Conservation (phyloP, 2,329 filamentous ascomycete genomes). For the Hypoxylon sp. region DNA sequence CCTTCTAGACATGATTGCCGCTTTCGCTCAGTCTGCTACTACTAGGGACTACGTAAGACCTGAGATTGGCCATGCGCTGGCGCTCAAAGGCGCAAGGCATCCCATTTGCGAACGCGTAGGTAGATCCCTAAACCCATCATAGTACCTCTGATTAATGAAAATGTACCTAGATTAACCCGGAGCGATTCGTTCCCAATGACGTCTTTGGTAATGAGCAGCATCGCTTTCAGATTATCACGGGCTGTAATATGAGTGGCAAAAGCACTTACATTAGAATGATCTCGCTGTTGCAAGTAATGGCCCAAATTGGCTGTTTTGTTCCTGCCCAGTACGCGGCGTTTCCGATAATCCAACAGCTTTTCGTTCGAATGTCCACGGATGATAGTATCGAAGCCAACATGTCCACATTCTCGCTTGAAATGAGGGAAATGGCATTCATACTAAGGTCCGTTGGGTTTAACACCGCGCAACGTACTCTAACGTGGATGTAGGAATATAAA, state of each 20-base stretch:
- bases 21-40: slow-evolving; percentile 82
- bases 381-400: slow-evolving; percentile 92
- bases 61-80: slow-evolving; percentile 76
- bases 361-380: slow-evolving; percentile 88
- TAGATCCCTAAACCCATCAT: not conserved
- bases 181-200: slow-evolving; percentile 88
- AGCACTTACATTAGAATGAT: slow-evolving; percentile 93
- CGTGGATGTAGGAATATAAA: slow-evolving; percentile 76
- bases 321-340: slow-evolving; percentile 88
- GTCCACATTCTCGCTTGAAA: slow-evolving; percentile 93
- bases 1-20: slow-evolving; percentile 86
- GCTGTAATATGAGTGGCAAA: slow-evolving; percentile 98
- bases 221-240: slow-evolving; percentile 93
- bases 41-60: slow-evolving; percentile 74
- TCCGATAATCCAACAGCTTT: slow-evolving; percentile 84
- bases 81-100: slow-evolving; percentile 81
- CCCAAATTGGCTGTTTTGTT: slow-evolving; percentile 91
- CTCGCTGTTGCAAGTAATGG: slow-evolving; percentile 90
- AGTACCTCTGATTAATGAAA: slow-evolving; percentile 20
- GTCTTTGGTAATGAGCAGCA: slow-evolving; percentile 85
- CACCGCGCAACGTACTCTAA: slow-evolving; percentile 27
- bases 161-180: slow-evolving; percentile 67
- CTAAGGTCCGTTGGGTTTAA: slow-evolving; percentile 64
- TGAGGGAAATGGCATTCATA: slow-evolving; percentile 97
- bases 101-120: slow-evolving; percentile 80